Evolutionary conservation across 1,284 basidiomycete species (phyloP).

Genomic region (Ustilago xerochloae): DNA sequence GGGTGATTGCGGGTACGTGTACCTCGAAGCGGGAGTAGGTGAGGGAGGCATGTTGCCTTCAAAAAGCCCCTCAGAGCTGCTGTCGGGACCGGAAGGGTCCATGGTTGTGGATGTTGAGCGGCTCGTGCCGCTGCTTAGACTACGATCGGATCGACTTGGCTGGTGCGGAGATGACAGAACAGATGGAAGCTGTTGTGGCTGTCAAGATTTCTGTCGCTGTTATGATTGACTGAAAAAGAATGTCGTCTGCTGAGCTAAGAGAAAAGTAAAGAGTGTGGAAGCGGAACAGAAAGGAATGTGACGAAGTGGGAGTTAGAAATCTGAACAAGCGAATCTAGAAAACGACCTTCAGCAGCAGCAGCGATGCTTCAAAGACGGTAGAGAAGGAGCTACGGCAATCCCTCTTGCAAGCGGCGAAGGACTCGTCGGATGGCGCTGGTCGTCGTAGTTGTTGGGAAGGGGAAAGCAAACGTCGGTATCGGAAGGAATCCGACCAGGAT

Average conservation of each 20-base stretch:
- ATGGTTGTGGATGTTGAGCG: slow-evolving; percentile 11
- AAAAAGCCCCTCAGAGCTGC: slow-evolving; percentile 49
- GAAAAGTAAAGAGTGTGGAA: background rate
- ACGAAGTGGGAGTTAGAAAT: slow-evolving; percentile 1
- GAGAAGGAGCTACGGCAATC: background rate
- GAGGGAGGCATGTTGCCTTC: slow-evolving; percentile 46
- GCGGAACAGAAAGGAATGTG: background rate
- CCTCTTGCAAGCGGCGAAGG: background rate
- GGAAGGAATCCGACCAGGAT: background rate
- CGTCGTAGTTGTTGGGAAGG: no score
- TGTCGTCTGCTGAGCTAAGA: background rate
- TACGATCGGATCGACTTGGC: background rate
- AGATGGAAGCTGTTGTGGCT: background rate
- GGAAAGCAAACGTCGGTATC: background rate
- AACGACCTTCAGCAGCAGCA: background rate
- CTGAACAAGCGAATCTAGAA: background rate
- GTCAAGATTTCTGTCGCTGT: no score
- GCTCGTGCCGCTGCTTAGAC: slow-evolving; percentile 17
- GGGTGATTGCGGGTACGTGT: slow-evolving; percentile 35
- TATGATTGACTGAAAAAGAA: background rate
- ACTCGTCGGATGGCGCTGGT: background rate
- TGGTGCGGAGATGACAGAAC: background rate
- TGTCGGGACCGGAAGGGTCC: slow-evolving; percentile 38
- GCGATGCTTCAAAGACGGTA: background rate
- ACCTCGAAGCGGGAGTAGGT: slow-evolving; percentile 40